phyloP scores from a whole-genome alignment of 108 stramenopile species.

The Chaetoceros tenuissimus region DNA sequence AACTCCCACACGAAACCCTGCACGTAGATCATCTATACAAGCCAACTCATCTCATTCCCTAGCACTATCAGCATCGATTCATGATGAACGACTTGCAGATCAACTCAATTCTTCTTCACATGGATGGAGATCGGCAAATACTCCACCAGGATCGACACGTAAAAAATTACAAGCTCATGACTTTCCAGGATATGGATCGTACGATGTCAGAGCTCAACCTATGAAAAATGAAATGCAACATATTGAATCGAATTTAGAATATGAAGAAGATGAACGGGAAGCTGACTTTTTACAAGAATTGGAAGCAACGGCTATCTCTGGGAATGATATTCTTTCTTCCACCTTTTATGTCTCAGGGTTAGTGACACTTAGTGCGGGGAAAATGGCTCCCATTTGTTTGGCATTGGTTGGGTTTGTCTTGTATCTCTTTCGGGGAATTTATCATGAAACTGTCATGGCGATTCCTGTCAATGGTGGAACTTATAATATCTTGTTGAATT shows the following conservation, averaged over 20 bases:
- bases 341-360: conserved; percentile 50
- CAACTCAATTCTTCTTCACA: not conserved
- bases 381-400: conserved; percentile 58
- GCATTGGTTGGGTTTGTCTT: conserved; percentile 43
- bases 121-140: not conserved
- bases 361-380: conserved; percentile 39
- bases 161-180: conserved; percentile 9
- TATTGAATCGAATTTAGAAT: conserved; percentile 3
- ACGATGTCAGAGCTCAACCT: conserved; percentile 20
- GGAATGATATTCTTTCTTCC: conserved; percentile 55
- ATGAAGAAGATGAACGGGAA: conserved; percentile 10
- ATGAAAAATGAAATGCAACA: conserved; percentile 7
- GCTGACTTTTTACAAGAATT: conserved; percentile 31
- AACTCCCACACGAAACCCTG: no score
- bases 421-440: conserved; percentile 56
- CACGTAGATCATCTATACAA: no score
- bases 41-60: not conserved
- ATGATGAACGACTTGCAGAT: not conserved
- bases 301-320: conserved; percentile 58
- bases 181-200: conserved; percentile 28
- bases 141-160: not conserved
- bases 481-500: conserved; percentile 63
- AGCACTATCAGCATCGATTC: not conserved
- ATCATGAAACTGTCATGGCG: conserved; percentile 62
- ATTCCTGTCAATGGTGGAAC: conserved; percentile 70